These are phyloP conservation scores for Erodium chrysanthum DNA, from an alignment of 441 rosid species.

Conservation along the genomic window DNA sequence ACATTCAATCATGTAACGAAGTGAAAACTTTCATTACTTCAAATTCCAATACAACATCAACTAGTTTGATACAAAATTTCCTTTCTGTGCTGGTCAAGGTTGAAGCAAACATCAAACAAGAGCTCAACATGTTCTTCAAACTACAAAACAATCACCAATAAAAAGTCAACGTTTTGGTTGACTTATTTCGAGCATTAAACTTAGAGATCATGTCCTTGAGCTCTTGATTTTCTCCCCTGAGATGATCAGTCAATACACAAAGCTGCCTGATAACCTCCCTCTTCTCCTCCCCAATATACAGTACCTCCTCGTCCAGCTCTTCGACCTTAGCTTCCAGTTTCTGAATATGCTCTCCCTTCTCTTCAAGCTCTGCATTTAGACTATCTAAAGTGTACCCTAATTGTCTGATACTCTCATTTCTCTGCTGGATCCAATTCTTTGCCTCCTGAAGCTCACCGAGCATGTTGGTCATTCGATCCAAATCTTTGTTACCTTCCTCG, in stretches of 20 bases:
- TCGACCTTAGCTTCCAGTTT: constrained; percentile 33
- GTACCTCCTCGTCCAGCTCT: constrained; percentile 38
- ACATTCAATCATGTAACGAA: background rate
- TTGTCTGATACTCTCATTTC: constrained; percentile 28
- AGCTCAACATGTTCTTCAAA: background rate
- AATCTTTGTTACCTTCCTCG: constrained; percentile 30
- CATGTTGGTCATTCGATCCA: constrained; percentile 31
- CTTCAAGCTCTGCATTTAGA: constrained; percentile 31
- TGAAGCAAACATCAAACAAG: background rate
- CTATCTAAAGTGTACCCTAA: constrained; percentile 26
- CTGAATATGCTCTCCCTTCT: constrained; percentile 31
- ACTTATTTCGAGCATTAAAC: constrained; percentile 33
- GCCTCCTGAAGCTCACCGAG: constrained; percentile 33
- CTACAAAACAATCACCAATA: constrained; percentile 10
- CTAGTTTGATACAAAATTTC: background rate
- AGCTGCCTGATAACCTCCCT: constrained; percentile 88
- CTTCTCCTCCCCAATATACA: constrained; percentile 68
- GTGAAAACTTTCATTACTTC: background rate
- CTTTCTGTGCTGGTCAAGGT: background rate
- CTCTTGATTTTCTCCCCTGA: constrained; percentile 41
- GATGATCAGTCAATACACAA: constrained; percentile 67
- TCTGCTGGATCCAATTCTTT: constrained; percentile 37
- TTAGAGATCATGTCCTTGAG: constrained; percentile 42
- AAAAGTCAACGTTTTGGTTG: background rate
- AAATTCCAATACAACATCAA: constrained; percentile 1